A percentile compares a stretch with the other conserved stretches of the same genome.
Conservation (phyloP, 768 basidiomycete species). For the Trametes cinnabarina region DNA sequence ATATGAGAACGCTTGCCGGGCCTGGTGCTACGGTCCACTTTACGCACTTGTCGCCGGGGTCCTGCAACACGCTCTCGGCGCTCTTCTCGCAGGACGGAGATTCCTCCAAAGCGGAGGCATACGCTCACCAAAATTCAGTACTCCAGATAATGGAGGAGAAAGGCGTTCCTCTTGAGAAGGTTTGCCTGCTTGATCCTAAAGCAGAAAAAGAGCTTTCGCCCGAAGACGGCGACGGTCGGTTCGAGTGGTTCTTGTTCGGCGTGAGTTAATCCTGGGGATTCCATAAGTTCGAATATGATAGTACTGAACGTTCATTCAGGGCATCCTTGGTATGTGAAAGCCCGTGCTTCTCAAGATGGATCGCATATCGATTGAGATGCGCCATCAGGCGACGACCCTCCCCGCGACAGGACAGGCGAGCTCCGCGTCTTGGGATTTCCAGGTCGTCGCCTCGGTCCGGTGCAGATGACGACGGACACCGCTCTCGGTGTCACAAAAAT, state of each 20-base stretch:
- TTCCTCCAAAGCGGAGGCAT: conserved; percentile 33
- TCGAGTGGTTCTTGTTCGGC: conserved; percentile 90
- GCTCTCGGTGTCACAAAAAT: conserved; percentile 88
- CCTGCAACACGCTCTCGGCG: conserved; percentile 50
- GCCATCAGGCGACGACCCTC: conserved; percentile 85
- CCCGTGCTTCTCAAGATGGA: neutral
- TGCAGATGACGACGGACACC: conserved; percentile 99
- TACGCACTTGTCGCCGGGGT: conserved; percentile 79
- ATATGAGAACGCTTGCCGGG: conserved; percentile 82
- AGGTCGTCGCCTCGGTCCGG: conserved; percentile 74
- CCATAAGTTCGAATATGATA: neutral
- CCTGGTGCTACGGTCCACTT: conserved; percentile 66
- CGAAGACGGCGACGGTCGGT: conserved; percentile 70
- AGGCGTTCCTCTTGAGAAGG: conserved; percentile 48
- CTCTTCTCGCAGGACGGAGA: conserved; percentile 28
- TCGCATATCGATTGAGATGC: neutral
- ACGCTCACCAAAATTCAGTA: conserved; percentile 52
- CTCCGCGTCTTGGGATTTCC: conserved; percentile 87
- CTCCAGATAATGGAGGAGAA: conserved; percentile 54
- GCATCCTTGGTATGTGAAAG: conserved; percentile 51
- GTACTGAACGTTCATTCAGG: conserved; percentile 34
- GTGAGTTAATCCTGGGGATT: conserved; percentile 39
- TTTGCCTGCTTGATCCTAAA: conserved; percentile 94
- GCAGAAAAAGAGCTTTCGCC: conserved; percentile 69
- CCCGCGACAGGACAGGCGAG: conserved; percentile 88